These are phyloP conservation scores for Neobulgaria alba DNA, from an alignment of 2,329 filamentous ascomycete genomes.

Conservation along the genomic window DNA sequence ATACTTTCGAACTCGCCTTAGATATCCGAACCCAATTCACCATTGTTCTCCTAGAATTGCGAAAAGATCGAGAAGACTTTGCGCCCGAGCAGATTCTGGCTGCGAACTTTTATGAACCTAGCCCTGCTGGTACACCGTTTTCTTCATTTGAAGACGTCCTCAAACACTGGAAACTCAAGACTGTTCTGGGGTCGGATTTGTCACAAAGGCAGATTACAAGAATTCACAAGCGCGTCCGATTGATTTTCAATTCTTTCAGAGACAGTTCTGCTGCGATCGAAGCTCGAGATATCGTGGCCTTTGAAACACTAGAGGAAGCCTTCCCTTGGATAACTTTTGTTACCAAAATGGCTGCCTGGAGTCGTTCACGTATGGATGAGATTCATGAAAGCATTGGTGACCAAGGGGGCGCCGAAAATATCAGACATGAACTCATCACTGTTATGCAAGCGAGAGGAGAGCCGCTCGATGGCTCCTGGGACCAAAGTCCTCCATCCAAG, in stretches of 20 bases:
- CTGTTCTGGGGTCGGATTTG: constrained; percentile 20
- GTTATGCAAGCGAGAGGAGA: too few relatives aligned
- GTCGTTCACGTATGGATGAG: constrained; percentile 35
- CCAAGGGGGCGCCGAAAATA: constrained; percentile 34
- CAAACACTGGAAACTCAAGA: constrained; percentile 28
- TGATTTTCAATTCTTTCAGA: constrained; percentile 31
- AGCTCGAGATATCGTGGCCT: constrained; percentile 29
- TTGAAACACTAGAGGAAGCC: constrained; percentile 34
- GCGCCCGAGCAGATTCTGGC: constrained; percentile 33
- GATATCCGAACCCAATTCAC: constrained; percentile 46
- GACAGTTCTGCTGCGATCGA: constrained; percentile 26
- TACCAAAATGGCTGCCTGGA: constrained; percentile 37
- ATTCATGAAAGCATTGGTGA: constrained; percentile 34
- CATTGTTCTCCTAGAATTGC: constrained; percentile 34
- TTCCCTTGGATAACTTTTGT: constrained; percentile 44
- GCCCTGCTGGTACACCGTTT: constrained; percentile 20
- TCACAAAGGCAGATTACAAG: constrained; percentile 23
- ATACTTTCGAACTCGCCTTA: constrained; percentile 41
- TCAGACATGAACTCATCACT: constrained; percentile 28
- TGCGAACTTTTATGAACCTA: constrained; percentile 32
- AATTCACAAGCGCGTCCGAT: constrained; percentile 31
- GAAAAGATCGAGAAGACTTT: constrained; percentile 26
- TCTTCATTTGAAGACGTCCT: constrained; percentile 29
- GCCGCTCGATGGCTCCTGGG: too few relatives aligned
- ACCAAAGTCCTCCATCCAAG: too few relatives aligned